phyloP scores from a whole-genome alignment of 495 filamentous ascomycete species.

The Penicillium manginii region DNA sequence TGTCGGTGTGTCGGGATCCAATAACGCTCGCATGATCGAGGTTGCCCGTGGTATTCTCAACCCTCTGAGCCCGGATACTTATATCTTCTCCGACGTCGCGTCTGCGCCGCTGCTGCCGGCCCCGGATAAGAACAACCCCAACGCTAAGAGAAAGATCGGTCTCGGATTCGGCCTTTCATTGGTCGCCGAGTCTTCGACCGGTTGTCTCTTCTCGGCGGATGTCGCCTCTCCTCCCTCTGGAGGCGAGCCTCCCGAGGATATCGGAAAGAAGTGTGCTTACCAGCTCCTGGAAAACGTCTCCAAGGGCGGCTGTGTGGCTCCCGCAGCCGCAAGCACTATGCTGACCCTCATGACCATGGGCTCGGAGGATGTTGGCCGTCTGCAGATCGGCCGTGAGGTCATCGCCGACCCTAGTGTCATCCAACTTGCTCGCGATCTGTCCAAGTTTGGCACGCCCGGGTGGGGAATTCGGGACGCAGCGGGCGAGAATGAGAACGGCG shows the following conservation, averaged over 20 bases:
- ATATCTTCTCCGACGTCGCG: conserved; percentile 77
- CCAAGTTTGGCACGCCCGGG: conserved; percentile 78
- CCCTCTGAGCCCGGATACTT: conserved; percentile 80
- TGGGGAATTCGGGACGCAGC: conserved; percentile 82
- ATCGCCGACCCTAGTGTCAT: conserved; percentile 79
- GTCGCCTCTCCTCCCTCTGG: conserved; percentile 78
- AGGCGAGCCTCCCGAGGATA: conserved; percentile 83
- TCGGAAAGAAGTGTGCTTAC: conserved; percentile 83
- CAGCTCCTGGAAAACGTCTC: conserved; percentile 84
- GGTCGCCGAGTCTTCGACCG: conserved; percentile 87
- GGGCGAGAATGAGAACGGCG: conserved; percentile 65
- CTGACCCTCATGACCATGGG: conserved; percentile 97
- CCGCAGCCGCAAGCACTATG: conserved; percentile 68
- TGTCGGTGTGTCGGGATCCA: conserved; percentile 83
- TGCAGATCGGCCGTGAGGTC: conserved; percentile 68
- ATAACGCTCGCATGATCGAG: conserved; percentile 95
- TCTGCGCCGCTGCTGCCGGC: conserved; percentile 71
- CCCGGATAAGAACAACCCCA: conserved; percentile 60
- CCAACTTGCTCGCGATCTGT: conserved; percentile 78
- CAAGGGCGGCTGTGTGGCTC: conserved; percentile 79
- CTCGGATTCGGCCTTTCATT: conserved; percentile 90
- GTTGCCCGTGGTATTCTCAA: conserved; percentile 86
- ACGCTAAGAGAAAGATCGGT: conserved; percentile 68
- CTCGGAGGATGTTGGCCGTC: conserved; percentile 68
- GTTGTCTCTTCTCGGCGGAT: conserved; percentile 85